Base-by-base conservation (phyloP, 805 yeast genomes). In the Danielozyma ontarioensis region DNA sequence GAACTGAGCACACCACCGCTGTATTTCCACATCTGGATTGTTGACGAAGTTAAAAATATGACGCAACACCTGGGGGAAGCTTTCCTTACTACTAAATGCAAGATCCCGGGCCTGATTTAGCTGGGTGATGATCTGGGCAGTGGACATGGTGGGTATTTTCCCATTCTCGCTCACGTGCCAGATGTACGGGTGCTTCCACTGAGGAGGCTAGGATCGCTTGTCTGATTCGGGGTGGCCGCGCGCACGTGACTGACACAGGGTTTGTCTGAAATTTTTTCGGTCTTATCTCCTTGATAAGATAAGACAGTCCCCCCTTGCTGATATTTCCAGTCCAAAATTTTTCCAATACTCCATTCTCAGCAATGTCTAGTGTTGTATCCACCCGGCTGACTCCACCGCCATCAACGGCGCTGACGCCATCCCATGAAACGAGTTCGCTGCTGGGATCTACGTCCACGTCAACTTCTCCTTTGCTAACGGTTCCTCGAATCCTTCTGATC, bases 21-120 rank as follows among this genome's bases (percentile, higher is more conserved):
- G 64, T 17, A 68, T 55, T 12, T 40, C 37, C 15, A 50, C 29
- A 31, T 61, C 64, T 6, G 63, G 62, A 43, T 62, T 59, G 21
- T 48, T 48, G 17, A 53, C 51, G 39, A 66, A 59, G 34, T 59
- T 59, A 30, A 68, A 50, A 30, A 67, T 60, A 32, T 64, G 70
- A 27, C 69, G 63, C n/a, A 70, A 51, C 23, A 66, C 70, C 41
- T 62, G 68, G 5, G 67, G 63, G 39, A 61, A 59, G n/a, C 58
- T 50, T 21, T 50, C 54, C 5, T 44, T 45, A 31, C 48, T 53
- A 14, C 55, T 37, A 25, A 55, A 48, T 4, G 69, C 70, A 31
- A 60, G 47, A 16, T 50, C 48, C 19, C 56, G 52, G 10, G 72
- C 72, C 44, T 63, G 65, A 35, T 62, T 50, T 13, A 66, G 51